phyloP scores from a whole-genome alignment of 129 eudicot genomes.

The Pittosporum tobira region DNA sequence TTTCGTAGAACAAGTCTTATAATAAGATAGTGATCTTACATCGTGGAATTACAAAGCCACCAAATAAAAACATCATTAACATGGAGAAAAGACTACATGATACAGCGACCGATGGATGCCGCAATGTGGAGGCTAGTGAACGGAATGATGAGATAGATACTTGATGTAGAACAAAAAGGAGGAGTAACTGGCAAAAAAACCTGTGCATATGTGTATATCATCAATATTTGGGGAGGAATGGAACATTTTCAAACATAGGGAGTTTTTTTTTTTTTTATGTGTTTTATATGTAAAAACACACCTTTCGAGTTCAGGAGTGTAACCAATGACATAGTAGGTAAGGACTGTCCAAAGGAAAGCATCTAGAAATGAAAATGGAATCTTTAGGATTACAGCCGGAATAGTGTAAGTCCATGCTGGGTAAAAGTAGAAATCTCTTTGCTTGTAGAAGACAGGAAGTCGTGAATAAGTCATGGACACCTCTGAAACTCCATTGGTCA shows the following conservation, averaged over 20 bases:
- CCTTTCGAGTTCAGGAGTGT: conserved; percentile 16
- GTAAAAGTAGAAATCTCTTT: conserved; percentile 8
- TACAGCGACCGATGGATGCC: neutral
- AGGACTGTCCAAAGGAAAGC: conserved; percentile 13
- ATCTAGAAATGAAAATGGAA: conserved; percentile 14
- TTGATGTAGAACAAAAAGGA: conserved; percentile 4
- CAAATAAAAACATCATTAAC: neutral
- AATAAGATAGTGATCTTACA: conserved; percentile 1
- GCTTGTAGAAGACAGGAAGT: conserved; percentile 18
- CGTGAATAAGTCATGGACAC: conserved; percentile 10
- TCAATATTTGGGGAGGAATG: neutral
- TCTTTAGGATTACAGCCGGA: conserved; percentile 14
- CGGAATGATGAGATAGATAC: conserved; percentile 11
- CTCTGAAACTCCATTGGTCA: conserved; percentile 7
- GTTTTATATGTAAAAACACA: no score
- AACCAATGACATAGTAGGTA: conserved; percentile 18
- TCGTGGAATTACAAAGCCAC: conserved; percentile 13
- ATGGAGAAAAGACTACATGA: conserved; percentile 2
- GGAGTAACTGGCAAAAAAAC: conserved; percentile 10
- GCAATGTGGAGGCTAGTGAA: conserved; percentile 5
- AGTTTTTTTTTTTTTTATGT: neutral
- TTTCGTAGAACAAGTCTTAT: neutral
- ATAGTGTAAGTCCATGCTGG: conserved; percentile 16
- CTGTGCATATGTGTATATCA: neutral
- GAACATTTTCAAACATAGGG: neutral